A percentile compares a stretch with the other conserved stretches of the same genome.
phyloP scores from a whole-genome alignment of 108 stramenopile genomes.

The Pseudonitzschia pungens region DNA sequence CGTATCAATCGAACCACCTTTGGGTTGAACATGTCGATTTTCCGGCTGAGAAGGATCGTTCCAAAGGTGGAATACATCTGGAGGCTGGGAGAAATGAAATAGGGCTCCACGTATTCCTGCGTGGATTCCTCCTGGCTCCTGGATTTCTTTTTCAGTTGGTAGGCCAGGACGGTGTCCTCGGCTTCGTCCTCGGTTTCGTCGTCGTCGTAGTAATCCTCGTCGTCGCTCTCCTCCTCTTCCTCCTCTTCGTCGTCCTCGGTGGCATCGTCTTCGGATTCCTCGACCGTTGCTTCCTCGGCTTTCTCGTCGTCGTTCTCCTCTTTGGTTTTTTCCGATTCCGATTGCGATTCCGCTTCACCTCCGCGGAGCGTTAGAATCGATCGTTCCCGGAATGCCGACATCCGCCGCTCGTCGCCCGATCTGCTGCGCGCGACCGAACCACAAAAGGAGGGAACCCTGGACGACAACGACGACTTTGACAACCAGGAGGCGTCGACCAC shows the following conservation, averaged over 20 bases:
- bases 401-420: background rate
- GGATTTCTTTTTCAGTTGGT: background rate
- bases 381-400: background rate
- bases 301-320: background rate
- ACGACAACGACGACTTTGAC: background rate
- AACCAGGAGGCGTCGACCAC: background rate
- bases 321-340: too few species aligned
- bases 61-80: slow-evolving; percentile 49
- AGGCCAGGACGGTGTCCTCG: background rate
- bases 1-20: slow-evolving; percentile 48
- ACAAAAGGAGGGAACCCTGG: slow-evolving; percentile 2
- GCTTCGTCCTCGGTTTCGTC: slow-evolving; percentile 13
- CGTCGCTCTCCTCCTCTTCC: background rate
- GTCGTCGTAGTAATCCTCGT: slow-evolving; percentile 16
- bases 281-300: background rate
- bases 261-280: background rate
- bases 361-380: too few species aligned
- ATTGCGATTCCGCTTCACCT: too few species aligned
- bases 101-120: slow-evolving; percentile 26
- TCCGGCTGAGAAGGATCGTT: slow-evolving; percentile 57
- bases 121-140: background rate
- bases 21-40: slow-evolving; percentile 55
- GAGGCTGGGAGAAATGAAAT: slow-evolving; percentile 24
- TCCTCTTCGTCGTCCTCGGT: background rate
- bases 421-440: background rate